Conservation (phyloP, 306 rosid species). For the Pachyrhizus erosus region DNA sequence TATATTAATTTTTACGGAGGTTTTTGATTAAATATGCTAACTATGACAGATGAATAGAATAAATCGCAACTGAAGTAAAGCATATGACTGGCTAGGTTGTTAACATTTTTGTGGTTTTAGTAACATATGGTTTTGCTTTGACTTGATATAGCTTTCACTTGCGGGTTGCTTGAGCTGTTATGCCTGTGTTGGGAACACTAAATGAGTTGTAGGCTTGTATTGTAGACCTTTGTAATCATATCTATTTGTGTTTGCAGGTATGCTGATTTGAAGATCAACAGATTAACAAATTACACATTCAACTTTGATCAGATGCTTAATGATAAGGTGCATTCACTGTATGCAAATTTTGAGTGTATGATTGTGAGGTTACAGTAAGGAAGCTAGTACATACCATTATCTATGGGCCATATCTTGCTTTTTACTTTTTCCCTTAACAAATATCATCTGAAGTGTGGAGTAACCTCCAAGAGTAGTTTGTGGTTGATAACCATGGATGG, state of each 20-base stretch:
- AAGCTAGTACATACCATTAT: constrained; percentile 27
- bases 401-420: not conserved
- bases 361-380: constrained; percentile 14
- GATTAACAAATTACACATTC: constrained; percentile 87
- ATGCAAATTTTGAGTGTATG: constrained; percentile 16
- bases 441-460: constrained; percentile 7
- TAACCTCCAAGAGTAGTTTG: not conserved
- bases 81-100: constrained; percentile 6
- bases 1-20: constrained; percentile 10
- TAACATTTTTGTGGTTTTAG: constrained; percentile 4
- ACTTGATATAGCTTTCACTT: not conserved
- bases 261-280: constrained; percentile 95
- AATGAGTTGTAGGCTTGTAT: constrained; percentile 33
- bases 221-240: constrained; percentile 7
- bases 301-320: constrained; percentile 94
- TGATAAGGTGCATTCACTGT: constrained; percentile 72
- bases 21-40: constrained; percentile 10
- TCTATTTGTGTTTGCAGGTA: constrained; percentile 67
- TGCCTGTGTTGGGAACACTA: constrained; percentile 14
- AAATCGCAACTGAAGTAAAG: constrained; percentile 13
- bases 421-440: not conserved
- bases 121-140: constrained; percentile 28
- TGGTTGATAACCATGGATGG: constrained; percentile 21
- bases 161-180: not conserved
- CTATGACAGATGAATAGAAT: constrained; percentile 20